phyloP scores from a whole-genome alignment of 1,284 basidiomycete species.

The Tremellales sp. region DNA sequence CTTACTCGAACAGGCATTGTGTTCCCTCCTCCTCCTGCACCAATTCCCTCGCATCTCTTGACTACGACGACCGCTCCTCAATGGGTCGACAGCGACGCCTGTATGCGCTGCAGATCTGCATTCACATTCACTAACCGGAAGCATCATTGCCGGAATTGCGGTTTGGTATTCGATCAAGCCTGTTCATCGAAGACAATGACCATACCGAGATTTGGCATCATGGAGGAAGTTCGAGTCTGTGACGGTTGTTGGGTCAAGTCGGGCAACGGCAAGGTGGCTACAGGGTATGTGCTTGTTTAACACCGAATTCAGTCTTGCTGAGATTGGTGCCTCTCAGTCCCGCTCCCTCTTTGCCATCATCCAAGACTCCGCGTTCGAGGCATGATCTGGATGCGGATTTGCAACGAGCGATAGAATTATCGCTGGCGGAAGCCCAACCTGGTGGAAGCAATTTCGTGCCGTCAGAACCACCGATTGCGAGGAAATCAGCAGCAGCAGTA shows the following conservation, averaged over 20 bases:
- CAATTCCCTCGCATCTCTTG: slow-evolving; percentile 37
- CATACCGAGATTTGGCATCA: slow-evolving; percentile 90
- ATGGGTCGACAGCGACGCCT: slow-evolving; percentile 95
- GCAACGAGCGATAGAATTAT: slow-evolving; percentile 88
- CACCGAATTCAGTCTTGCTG: slow-evolving; percentile 53
- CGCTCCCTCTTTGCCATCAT: slow-evolving; percentile 40
- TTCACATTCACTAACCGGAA: slow-evolving; percentile 97
- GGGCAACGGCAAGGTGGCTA: slow-evolving; percentile 41
- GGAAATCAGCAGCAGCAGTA: slow-evolving; percentile 45
- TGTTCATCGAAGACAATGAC: slow-evolving; percentile 84
- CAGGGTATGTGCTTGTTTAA: slow-evolving; percentile 16
- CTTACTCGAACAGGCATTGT: slow-evolving; percentile 22
- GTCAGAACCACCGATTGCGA: slow-evolving; percentile 66
- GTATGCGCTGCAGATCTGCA: slow-evolving; percentile 82
- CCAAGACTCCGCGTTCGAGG: slow-evolving; percentile 31
- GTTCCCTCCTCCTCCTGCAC: slow-evolving; percentile 46
- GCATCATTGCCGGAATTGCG: slow-evolving; percentile 98
- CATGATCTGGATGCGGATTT: slow-evolving; percentile 78
- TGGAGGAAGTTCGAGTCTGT: slow-evolving; percentile 90
- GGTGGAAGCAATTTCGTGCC: slow-evolving; percentile 41
- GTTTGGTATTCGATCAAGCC: slow-evolving; percentile 90
- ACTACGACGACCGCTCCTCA: slow-evolving; percentile 63
- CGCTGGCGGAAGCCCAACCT: slow-evolving; percentile 69
- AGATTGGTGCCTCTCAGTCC: slow-evolving; percentile 12
- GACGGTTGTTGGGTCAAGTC: slow-evolving; percentile 81